phyloP scores from a whole-genome alignment of 305 asterid genomes.

The Fraxinus latifolia region DNA sequence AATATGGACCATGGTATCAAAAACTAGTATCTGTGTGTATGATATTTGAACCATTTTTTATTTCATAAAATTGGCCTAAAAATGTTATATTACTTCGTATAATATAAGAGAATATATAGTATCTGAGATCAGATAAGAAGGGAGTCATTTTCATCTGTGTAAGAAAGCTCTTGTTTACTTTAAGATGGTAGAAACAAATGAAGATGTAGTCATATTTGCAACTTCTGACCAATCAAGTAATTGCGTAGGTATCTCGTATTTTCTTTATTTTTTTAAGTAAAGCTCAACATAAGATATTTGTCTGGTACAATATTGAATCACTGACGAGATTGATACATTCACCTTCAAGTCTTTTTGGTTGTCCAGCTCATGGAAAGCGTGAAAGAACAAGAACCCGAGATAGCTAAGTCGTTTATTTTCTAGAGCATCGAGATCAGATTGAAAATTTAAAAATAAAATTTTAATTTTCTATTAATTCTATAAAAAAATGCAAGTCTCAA shows the following conservation, averaged over 20 bases:
- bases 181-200: not conserved
- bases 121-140: slow-evolving; percentile 34
- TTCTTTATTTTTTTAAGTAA: not conserved
- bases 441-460: not conserved
- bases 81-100: too few species aligned
- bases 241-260: not conserved
- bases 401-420: not conserved
- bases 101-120: slow-evolving; percentile 10
- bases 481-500: not conserved
- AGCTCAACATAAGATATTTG: not conserved
- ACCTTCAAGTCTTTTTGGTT: not conserved
- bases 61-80: not conserved
- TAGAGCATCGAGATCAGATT: not conserved
- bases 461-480: not conserved
- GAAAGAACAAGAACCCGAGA: not conserved
- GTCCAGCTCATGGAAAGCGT: not conserved
- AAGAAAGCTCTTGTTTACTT: not conserved
- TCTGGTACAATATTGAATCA: not conserved
- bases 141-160: slow-evolving; percentile 22
- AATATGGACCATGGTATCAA: too few species aligned
- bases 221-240: not conserved
- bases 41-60: too few species aligned
- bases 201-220: not conserved
- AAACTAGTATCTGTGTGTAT: too few species aligned
- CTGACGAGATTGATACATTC: not conserved